Percentiles rank a stretch among this genome's conserved stretches.
Evolutionary conservation across 192 early-diverging fungal genomes (phyloP).

Genomic region (Entophlyctis helioformis): DNA sequence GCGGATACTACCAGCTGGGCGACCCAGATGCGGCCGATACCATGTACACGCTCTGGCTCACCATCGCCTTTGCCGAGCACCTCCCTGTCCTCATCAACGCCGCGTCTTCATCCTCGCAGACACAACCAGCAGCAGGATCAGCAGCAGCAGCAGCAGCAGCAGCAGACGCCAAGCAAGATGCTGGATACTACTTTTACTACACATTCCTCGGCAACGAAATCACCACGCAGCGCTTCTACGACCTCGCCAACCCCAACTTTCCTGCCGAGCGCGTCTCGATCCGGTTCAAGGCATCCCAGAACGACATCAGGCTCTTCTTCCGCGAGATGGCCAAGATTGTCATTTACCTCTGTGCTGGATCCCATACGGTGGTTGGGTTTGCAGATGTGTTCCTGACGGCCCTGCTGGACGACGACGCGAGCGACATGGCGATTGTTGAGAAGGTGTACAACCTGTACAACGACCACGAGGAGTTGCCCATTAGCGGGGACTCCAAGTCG

Average conservation of each 20-base stretch:
- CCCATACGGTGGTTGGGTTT: slow-evolving; percentile 18
- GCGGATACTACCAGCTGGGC: slow-evolving; percentile 36
- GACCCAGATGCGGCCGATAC: too few species aligned
- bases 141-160: too few species aligned
- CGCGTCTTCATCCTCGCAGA: not conserved
- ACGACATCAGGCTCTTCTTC: slow-evolving; percentile 18
- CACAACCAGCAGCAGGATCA: too few species aligned
- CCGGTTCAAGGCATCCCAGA: slow-evolving; percentile 15
- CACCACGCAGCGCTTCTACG: slow-evolving; percentile 25
- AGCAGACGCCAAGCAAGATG: too few species aligned
- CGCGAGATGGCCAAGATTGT: slow-evolving; percentile 17
- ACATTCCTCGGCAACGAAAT: slow-evolving; percentile 35
- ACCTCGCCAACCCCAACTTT: slow-evolving; percentile 25
- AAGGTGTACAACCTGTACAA: slow-evolving; percentile 24
- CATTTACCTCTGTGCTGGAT: slow-evolving; percentile 22
- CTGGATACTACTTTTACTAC: slow-evolving; percentile 28
- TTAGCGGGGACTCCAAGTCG: slow-evolving; percentile 11
- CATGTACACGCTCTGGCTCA: slow-evolving; percentile 15
- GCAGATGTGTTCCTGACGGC: slow-evolving; percentile 18
- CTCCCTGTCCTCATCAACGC: slow-evolving; percentile 13
- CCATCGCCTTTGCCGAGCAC: slow-evolving; percentile 39
- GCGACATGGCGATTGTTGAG: slow-evolving; percentile 12
- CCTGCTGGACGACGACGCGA: slow-evolving; percentile 6
- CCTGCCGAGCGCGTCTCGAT: slow-evolving; percentile 36
- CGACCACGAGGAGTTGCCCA: slow-evolving; percentile 16